These are phyloP conservation scores for Pseudogymnoascus destructans DNA, from an alignment of 2,329 filamentous ascomycete species.

Conservation along the genomic window DNA sequence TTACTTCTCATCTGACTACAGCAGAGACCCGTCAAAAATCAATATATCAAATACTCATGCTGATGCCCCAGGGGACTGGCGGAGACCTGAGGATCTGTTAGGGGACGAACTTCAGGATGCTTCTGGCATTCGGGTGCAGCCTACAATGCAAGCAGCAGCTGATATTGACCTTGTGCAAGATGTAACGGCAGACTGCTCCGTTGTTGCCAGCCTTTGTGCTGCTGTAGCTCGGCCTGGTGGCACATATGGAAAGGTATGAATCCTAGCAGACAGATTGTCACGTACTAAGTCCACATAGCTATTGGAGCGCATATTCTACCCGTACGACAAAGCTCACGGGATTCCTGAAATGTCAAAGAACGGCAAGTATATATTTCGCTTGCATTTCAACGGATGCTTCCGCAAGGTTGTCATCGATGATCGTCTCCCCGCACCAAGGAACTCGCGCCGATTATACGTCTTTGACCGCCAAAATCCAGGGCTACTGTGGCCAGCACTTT, in stretches of 20 bases:
- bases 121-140: constrained; percentile 23
- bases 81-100: constrained; percentile 58
- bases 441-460: constrained; percentile 67
- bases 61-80: constrained; percentile 73
- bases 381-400: constrained; percentile 92
- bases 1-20: constrained; percentile 17
- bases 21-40: constrained; percentile 56
- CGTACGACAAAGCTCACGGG: constrained; percentile 47
- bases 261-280: neutral
- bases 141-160: constrained; percentile 42
- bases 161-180: constrained; percentile 84
- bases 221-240: constrained; percentile 56
- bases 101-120: constrained; percentile 10
- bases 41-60: constrained; percentile 62
- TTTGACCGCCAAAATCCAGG: constrained; percentile 69
- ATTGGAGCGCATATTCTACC: constrained; percentile 60
- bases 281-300: constrained; percentile 35
- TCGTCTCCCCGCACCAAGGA: constrained; percentile 64
- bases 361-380: constrained; percentile 81
- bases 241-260: constrained; percentile 51
- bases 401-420: constrained; percentile 83
- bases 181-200: constrained; percentile 89
- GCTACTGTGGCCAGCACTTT: constrained; percentile 80
- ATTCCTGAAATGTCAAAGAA: constrained; percentile 55
- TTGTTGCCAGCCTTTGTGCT: constrained; percentile 88